Base-by-base conservation (phyloP, 805 yeast species). In the Yamadazyma ubonensis region DNA sequence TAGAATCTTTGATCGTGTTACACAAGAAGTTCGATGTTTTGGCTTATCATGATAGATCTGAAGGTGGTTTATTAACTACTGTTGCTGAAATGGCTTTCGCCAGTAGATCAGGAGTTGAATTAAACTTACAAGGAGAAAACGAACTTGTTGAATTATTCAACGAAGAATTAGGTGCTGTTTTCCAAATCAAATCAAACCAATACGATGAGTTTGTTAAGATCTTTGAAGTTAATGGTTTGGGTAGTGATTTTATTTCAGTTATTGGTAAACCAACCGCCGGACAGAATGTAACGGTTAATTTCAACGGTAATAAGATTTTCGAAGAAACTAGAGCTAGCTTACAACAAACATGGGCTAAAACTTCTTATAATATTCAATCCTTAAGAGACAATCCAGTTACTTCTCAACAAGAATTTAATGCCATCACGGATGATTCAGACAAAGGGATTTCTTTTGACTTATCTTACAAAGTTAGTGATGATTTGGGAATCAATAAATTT, bases 41-140 rank as follows among this genome's bases (percentile, higher is more conserved):
- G 57, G 86, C 97, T 3, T 93, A 93, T 68, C 99, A 93, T 59
- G 99, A 93, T 63, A 75, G 91, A 55, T 86, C 96, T 16, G 99
- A 93, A 63, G 99, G 99, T 75, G 99, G 99, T 58, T 71, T 91
- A 57, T 68, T 90, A 43, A 81, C 85, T 31, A 82, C 98, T 7
- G 70, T 86, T 33, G 67, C 84, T 31, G 99, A 93, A 70, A 93
- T 93, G 98, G 96, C 96, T 0, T 93, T 93, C 67, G 96, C 98
- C 32, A 90, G 91, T 22, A 81, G 97, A 69, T 77, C 80, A 38
- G 99, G 99, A 48, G 59, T 90, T 42, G 75, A 80, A 38, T 66
- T 90, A 39, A 59, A 65, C 26, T 44, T 83, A 27, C 53, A 57
- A 14, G 59, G 67, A 8, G 38, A 39, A 8, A 76, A 73, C 44